Conservation (phyloP, 345 rosid species). For the Orychophragmus violaceus region DNA sequence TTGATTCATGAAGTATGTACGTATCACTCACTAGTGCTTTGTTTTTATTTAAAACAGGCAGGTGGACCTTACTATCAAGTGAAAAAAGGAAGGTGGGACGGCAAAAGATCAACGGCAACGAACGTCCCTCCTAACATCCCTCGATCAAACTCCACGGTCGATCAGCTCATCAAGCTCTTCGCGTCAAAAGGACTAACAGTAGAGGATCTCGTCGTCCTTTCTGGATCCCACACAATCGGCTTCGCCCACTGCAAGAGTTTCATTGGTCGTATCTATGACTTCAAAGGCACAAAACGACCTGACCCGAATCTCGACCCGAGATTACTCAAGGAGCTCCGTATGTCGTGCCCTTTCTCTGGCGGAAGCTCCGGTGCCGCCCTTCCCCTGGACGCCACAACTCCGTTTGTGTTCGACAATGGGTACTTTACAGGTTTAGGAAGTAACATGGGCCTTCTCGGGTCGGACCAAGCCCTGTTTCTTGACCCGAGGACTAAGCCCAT, state of each 20-base stretch:
- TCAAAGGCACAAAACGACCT: conserved; percentile 47
- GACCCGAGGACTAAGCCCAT: conserved; percentile 58
- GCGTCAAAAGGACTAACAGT: conserved; percentile 58
- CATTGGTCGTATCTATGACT: conserved; percentile 52
- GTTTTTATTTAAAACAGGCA: conserved; percentile 15
- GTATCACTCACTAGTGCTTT: not conserved
- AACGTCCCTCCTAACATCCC: conserved; percentile 52
- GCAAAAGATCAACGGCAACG: conserved; percentile 55
- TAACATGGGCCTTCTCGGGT: conserved; percentile 55
- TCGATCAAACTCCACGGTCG: conserved; percentile 59
- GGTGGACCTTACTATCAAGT: conserved; percentile 87
- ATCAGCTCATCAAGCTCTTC: conserved; percentile 61
- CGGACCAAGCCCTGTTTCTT: conserved; percentile 54
- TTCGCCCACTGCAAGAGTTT: conserved; percentile 71
- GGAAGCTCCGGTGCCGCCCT: conserved; percentile 46
- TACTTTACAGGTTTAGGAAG: conserved; percentile 50
- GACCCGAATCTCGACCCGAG: conserved; percentile 57
- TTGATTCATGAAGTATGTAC: not conserved
- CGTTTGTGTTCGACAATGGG: conserved; percentile 62
- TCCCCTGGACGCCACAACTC: conserved; percentile 72
- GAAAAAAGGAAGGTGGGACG: conserved; percentile 81
- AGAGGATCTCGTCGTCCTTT: conserved; percentile 63
- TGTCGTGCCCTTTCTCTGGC: conserved; percentile 60
- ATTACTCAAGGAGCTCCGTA: conserved; percentile 57
- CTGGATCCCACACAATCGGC: conserved; percentile 85